A percentile compares a stretch with the other conserved stretches of the same genome.
Evolutionary conservation across 805 yeast species (phyloP).

Genomic region (Saturnispora besseyi): DNA sequence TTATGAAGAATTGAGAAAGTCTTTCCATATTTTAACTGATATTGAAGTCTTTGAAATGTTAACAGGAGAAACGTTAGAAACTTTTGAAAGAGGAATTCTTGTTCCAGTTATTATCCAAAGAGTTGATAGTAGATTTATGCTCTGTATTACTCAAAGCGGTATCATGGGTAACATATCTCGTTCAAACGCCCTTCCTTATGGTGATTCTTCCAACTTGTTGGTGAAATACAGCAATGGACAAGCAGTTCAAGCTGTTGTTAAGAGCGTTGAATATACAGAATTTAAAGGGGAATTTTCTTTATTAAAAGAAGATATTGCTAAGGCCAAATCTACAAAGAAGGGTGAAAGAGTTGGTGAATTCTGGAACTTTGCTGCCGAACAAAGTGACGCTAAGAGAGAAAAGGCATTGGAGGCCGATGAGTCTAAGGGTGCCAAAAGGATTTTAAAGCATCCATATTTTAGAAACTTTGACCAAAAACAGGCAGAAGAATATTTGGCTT

Average conservation of each 20-base stretch:
- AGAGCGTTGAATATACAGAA: constrained; percentile 59
- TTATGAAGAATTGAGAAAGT: constrained; percentile 75
- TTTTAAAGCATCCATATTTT: constrained; percentile 87
- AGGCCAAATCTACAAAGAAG: constrained; percentile 38
- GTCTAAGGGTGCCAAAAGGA: constrained; percentile 60
- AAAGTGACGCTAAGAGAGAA: constrained; percentile 51
- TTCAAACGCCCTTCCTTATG: constrained; percentile 33
- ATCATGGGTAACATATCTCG: constrained; percentile 32
- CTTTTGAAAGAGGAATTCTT: constrained; percentile 59
- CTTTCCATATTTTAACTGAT: constrained; percentile 54
- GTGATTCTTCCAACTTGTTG: constrained; percentile 34
- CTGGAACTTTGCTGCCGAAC: constrained; percentile 78
- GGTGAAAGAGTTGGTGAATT: constrained; percentile 44
- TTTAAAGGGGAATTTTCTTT: constrained; percentile 70
- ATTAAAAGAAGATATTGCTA: constrained; percentile 53
- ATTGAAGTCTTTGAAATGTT: constrained; percentile 78
- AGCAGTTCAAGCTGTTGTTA: constrained; percentile 76
- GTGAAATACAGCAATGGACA: constrained; percentile 52
- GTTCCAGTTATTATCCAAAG: constrained; percentile 68
- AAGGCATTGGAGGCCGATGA: constrained; percentile 53
- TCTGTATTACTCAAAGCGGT: constrained; percentile 46
- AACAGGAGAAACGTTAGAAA: constrained; percentile 73
- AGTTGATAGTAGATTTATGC: constrained; percentile 38
- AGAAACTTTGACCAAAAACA: constrained; percentile 73
- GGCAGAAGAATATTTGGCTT: constrained; percentile 90